A percentile compares a stretch with the other conserved stretches of the same genome.
These are phyloP conservation scores for Massariosphaeria phaeospora DNA, from an alignment of 495 filamentous ascomycete genomes.

Conservation along the genomic window DNA sequence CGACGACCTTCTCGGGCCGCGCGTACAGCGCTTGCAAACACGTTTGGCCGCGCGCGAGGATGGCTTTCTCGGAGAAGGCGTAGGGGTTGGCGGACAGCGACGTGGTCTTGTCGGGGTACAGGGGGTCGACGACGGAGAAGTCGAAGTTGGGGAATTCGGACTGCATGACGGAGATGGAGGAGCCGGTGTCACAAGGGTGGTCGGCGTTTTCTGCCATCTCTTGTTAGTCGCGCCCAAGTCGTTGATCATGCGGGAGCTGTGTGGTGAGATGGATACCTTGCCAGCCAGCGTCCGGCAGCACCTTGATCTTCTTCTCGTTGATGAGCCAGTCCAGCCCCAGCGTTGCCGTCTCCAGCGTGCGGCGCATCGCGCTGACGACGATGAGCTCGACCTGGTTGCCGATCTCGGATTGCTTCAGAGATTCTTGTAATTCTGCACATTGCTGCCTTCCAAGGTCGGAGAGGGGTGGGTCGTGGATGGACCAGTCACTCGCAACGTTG, in stretches of 20 bases:
- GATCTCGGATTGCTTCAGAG: slow-evolving; percentile 45
- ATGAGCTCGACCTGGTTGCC: slow-evolving; percentile 52
- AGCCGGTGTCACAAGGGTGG: slow-evolving; percentile 56
- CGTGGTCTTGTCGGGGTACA: slow-evolving; percentile 54
- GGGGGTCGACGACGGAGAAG: slow-evolving; percentile 49
- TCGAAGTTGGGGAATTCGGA: slow-evolving; percentile 51
- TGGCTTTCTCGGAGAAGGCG: slow-evolving; percentile 44
- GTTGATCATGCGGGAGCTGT: no score
- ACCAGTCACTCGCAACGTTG: slow-evolving; percentile 23
- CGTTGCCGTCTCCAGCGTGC: slow-evolving; percentile 55
- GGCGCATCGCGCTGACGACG: slow-evolving; percentile 54
- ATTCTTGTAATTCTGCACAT: slow-evolving; percentile 46
- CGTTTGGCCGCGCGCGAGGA: slow-evolving; percentile 48
- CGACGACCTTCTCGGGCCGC: slow-evolving; percentile 56
- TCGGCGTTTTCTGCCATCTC: slow-evolving; percentile 57
- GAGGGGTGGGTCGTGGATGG: slow-evolving; percentile 51
- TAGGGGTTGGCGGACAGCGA: slow-evolving; percentile 40
- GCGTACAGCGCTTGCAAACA: slow-evolving; percentile 47
- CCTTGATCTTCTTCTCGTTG: slow-evolving; percentile 46
- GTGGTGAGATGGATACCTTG: no score
- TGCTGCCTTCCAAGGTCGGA: slow-evolving; percentile 52
- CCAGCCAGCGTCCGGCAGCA: slow-evolving; percentile 51
- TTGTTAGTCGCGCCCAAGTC: no score
- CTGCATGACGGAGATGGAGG: slow-evolving; percentile 40
- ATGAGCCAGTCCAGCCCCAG: slow-evolving; percentile 50